Base-by-base conservation (phyloP, 371 early-diverging fungal genomes). In the Nematocida minor region DNA sequence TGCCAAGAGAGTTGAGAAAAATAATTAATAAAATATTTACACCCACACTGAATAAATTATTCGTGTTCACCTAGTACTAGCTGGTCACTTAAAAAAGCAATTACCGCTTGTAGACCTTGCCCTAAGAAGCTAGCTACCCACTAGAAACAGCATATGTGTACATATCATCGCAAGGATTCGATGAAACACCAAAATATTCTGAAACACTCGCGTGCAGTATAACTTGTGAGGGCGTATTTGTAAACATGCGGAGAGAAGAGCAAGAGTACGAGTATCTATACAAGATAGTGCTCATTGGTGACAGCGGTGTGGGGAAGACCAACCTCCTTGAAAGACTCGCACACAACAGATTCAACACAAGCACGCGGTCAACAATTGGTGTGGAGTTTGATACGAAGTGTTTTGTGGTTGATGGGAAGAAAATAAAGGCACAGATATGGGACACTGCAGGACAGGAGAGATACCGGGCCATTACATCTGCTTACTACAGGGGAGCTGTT, bases 371-470 rank as follows among this genome's bases (percentile, higher is more conserved):
- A 44, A 97, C 99, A 69, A 97, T 97, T 84, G 98, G 97, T 77
- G 97, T 97, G 25, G 84, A 97, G 84, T 99, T 99, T 87, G 96
- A 94, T 51, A 96, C 97, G 42, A 88, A 94, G 70, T 91, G 90
- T 83, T 94, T 97, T 82, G 91, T 93, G 82, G 92, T 97, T 14
- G 94, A 95, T 79, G 89, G 89, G 66, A 93, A 94, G 86, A 92
- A 91, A 31, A 93, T 99, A 81, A 99, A 99, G 86, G 95, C 96
- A 38, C 97, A 99, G 86, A 96, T 99, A 81, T 99, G 99, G 99
- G 98, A 95, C 82, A 94, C 95, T 66, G 87, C 87, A 27, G 87
- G 87, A 14, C 87, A 87, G 66, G 87, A 87, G 74, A 77, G 87
- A 67, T 87, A 86, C 79, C 69, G 85, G 51, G 86, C 87, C 16